Base-by-base conservation (phyloP, 257 asterid species). In the Osmanthus fragrans region DNA sequence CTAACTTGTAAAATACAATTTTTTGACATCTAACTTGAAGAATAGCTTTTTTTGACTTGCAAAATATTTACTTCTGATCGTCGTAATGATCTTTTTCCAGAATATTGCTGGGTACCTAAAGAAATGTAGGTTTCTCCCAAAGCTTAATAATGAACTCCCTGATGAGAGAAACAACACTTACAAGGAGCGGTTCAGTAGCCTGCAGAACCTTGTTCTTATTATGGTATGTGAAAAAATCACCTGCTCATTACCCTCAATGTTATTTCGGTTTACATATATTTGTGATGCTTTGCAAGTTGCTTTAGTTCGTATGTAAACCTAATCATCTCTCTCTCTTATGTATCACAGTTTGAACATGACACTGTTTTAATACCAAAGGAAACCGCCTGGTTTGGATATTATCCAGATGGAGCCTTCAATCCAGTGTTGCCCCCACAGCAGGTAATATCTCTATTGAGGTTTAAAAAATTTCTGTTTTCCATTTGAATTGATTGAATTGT, bases 361-460 rank as follows among this genome's bases (percentile, higher is more conserved):
- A 91, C 99, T 21, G 96, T 94, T 42, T 71, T 94, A 86, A 90
- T 94, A 83, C 97, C 99, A 15, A 92, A 91, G 85, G 97, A 94
- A 87, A 94, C 99, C 23, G 45, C 99, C 40, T 94, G 97, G 99
- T 94, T 94, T 74, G 99, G 97, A 76, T 94, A 90, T 82, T 94
- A 94, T 84, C 96, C 97, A 15, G 95, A 92, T 80, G 99, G 99
- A 47, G 90, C 86, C 58, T 94, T 94, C 80, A 70, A 64, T 56
- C 97, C 94, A 40, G 68, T 90, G 79, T 82, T 92, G 90, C 81
- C 91, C 25, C 91, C 97, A 3, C 86, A 90, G 82, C 83, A 89
- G 98, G 98, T 94, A 85, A 64, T 18, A 51, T 64, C 73, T 47
- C 3, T 72, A 34, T 72, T 51, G 5, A 19, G 9, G 15, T 37